These are phyloP conservation scores for Ensete ventricosum DNA, from an alignment of 176 grass and related monocot genomes.

Conservation along the genomic window DNA sequence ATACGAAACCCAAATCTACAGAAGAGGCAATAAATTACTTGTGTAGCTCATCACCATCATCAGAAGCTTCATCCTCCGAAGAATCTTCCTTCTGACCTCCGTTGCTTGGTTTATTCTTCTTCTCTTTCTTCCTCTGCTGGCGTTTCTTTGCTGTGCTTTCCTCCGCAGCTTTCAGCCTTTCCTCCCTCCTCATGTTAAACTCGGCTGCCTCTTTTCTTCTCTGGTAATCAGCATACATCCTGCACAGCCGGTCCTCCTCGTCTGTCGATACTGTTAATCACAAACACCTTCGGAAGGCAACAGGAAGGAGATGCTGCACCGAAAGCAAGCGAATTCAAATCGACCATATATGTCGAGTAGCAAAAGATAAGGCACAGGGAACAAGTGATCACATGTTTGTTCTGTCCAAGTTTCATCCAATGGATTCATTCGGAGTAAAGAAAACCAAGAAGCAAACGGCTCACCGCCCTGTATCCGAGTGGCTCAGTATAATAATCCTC, in stretches of 20 bases:
- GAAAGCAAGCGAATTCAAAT: background rate
- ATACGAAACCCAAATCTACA: too few species aligned
- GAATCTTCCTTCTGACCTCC: constrained; percentile 32
- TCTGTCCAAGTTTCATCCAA: too few species aligned
- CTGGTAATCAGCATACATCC: constrained; percentile 72
- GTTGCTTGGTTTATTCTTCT: constrained; percentile 35
- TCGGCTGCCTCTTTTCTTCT: constrained; percentile 62
- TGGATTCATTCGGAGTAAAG: too few species aligned
- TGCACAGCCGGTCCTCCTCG: constrained; percentile 71
- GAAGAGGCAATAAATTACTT: background rate
- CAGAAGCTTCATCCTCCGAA: constrained; percentile 38
- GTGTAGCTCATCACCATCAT: constrained; percentile 35
- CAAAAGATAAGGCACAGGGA: background rate
- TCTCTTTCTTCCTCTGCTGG: constrained; percentile 44
- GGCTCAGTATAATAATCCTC: too few species aligned
- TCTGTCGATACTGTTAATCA: constrained; percentile 82
- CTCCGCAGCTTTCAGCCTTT: constrained; percentile 75
- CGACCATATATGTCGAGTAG: too few species aligned
- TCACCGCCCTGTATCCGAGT: too few species aligned
- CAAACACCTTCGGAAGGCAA: constrained; percentile 4
- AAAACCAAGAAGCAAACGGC: too few species aligned
- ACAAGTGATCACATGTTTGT: background rate
- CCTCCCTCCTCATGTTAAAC: constrained; percentile 73
- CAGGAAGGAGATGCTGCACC: background rate
- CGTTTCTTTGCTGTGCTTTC: constrained; percentile 84